Conservation (phyloP, 768 basidiomycete species). For the Panus rudis region DNA sequence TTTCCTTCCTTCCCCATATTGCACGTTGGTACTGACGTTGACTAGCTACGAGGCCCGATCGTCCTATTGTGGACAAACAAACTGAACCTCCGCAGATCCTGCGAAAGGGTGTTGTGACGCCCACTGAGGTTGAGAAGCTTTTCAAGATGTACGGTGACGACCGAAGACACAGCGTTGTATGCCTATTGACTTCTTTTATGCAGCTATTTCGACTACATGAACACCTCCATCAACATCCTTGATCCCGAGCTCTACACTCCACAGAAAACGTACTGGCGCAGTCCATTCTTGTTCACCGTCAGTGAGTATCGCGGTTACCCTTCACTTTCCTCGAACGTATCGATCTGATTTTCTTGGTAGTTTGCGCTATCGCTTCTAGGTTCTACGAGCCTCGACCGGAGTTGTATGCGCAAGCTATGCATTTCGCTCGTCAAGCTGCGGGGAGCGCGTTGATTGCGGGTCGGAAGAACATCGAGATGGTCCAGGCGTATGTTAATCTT, state of each 20-base stretch:
- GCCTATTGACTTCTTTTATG: conserved; percentile 3
- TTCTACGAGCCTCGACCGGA: conserved; percentile 67
- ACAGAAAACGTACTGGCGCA: conserved; percentile 70
- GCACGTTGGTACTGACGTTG: conserved; percentile 30
- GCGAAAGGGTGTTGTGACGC: conserved; percentile 52
- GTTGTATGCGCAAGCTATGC: conserved; percentile 66
- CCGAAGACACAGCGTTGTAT: background rate
- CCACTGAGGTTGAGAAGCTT: conserved; percentile 60
- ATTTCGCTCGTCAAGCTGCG: conserved; percentile 69
- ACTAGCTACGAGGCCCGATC: conserved; percentile 21
- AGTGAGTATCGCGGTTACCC: conserved; percentile 41
- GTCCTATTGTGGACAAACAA: conserved; percentile 33
- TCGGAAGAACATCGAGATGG: conserved; percentile 77
- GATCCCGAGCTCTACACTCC: conserved; percentile 84
- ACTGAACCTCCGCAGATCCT: conserved; percentile 61
- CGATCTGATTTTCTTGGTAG: conserved; percentile 28
- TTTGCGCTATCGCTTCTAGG: conserved; percentile 84
- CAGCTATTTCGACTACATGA: conserved; percentile 76
- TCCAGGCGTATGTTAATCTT: conserved; percentile 75
- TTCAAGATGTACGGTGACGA: conserved; percentile 73
- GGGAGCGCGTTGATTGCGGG: conserved; percentile 72
- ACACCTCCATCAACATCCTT: conserved; percentile 68
- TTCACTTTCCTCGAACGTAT: background rate
- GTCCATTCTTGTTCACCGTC: conserved; percentile 89
- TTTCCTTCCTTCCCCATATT: conserved; percentile 1